These are phyloP conservation scores for Aspergillus texensis DNA, from an alignment of 2,329 filamentous ascomycete species.

Conservation along the genomic window DNA sequence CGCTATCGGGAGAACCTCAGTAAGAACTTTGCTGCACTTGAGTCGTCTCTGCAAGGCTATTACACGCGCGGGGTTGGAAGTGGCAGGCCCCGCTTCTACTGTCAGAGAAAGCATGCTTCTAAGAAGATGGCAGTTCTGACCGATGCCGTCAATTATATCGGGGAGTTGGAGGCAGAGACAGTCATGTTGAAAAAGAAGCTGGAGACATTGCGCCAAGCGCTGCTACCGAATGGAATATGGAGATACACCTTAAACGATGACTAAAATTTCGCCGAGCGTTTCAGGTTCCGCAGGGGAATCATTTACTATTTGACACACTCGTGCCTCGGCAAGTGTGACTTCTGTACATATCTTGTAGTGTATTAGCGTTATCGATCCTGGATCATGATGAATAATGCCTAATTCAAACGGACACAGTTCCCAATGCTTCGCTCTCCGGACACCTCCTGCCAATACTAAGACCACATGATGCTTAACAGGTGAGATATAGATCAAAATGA, in stretches of 20 bases:
- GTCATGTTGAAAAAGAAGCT: slow-evolving; percentile 4
- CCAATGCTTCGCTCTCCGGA: background rate
- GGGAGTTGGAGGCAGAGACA: slow-evolving; percentile 5
- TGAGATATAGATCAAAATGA: background rate
- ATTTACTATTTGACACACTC: background rate
- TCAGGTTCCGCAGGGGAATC: no score
- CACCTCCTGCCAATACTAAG: background rate
- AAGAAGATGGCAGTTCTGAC: slow-evolving; percentile 9
- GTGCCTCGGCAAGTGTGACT: background rate
- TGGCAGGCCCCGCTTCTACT: background rate
- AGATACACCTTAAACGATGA: slow-evolving; percentile 4
- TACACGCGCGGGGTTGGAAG: background rate
- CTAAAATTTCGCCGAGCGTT: background rate
- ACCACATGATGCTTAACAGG: background rate
- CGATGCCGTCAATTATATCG: slow-evolving; percentile 6
- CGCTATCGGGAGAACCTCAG: slow-evolving; percentile 10
- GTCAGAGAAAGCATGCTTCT: slow-evolving; percentile 6
- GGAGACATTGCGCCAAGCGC: slow-evolving; percentile 5
- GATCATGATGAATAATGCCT: background rate
- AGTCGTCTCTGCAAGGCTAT: slow-evolving; percentile 1
- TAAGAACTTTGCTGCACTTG: slow-evolving; percentile 5
- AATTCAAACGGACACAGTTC: background rate
- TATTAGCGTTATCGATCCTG: background rate
- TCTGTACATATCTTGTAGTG: slow-evolving; percentile 1
- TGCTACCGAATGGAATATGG: slow-evolving; percentile 9